phyloP scores from a whole-genome alignment of 345 rosid genomes.

The Balakata baccata region DNA sequence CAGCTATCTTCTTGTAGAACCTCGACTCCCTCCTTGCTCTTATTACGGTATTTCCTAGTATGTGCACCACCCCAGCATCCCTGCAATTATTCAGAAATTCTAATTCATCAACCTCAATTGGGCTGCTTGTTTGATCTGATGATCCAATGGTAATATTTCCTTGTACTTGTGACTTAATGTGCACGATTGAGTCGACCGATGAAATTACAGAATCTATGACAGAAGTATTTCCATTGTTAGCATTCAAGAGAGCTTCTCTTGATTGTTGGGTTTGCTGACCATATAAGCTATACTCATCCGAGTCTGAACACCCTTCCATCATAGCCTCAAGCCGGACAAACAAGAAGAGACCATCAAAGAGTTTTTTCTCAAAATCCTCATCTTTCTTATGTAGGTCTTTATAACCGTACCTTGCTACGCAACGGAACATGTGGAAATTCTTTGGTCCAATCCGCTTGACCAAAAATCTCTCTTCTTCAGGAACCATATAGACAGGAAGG shows the following conservation, averaged over 20 bases:
- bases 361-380: conserved; percentile 28
- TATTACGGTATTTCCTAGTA: conserved; percentile 26
- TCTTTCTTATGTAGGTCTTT: conserved; percentile 31
- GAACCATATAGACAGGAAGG: conserved; percentile 30
- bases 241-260: conserved; percentile 11
- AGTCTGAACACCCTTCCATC: conserved; percentile 27
- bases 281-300: conserved; percentile 21
- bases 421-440: conserved; percentile 27
- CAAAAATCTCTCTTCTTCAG: conserved; percentile 29
- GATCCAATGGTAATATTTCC: neutral
- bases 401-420: conserved; percentile 33
- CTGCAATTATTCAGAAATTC: conserved; percentile 21
- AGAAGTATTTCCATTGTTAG: conserved; percentile 11
- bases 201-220: conserved; percentile 11
- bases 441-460: conserved; percentile 25
- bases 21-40: conserved; percentile 24
- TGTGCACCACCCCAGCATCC: conserved; percentile 32
- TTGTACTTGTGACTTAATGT: conserved; percentile 2
- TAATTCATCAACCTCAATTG: conserved; percentile 18
- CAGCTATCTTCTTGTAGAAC: conserved; percentile 25
- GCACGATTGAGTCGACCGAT: conserved; percentile 17
- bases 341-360: conserved; percentile 22
- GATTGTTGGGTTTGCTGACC: conserved; percentile 14
- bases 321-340: conserved; percentile 32
- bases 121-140: conserved; percentile 22